Evolutionary conservation across 2,329 filamentous ascomycete genomes (phyloP).

Genomic region (Plectosphaerella sp.): DNA sequence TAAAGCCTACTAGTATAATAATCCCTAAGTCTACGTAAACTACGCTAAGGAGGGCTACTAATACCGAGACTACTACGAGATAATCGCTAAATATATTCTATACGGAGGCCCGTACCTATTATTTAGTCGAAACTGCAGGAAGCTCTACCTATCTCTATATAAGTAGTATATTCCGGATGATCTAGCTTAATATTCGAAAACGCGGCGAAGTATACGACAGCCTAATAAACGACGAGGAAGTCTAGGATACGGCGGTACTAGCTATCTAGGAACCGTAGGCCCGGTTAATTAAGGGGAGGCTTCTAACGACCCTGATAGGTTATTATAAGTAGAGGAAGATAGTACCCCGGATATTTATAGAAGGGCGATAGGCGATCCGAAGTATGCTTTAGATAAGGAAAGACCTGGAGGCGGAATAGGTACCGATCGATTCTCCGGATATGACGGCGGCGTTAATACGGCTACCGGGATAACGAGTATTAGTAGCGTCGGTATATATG

Average conservation of each 20-base stretch:
- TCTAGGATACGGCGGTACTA: too few relatives aligned
- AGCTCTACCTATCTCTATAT: too few relatives aligned
- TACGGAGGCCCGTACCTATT: too few relatives aligned
- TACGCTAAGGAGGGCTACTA: constrained; percentile 16
- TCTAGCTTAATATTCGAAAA: too few relatives aligned
- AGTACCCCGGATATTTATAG: constrained; percentile 5
- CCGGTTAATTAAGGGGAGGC: too few relatives aligned
- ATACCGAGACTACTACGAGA: constrained; percentile 7
- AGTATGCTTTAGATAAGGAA: constrained; percentile 14
- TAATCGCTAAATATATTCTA: constrained; percentile 5
- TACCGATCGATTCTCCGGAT: constrained; percentile 1
- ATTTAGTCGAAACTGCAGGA: too few relatives aligned
- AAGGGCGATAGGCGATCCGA: constrained; percentile 13
- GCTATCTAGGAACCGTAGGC: too few relatives aligned
- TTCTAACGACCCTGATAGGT: too few relatives aligned
- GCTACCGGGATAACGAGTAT: not conserved
- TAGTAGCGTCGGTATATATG: not conserved
- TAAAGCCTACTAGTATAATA: constrained; percentile 20
- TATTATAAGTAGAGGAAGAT: too few relatives aligned
- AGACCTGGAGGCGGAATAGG: constrained; percentile 10
- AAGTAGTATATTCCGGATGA: too few relatives aligned
- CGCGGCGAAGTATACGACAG: too few relatives aligned
- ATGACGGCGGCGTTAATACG: constrained; percentile 1
- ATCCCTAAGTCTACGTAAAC: constrained; percentile 12
- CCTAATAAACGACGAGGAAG: too few relatives aligned